These are phyloP conservation scores for Fusarium cicatricum DNA, from an alignment of 2,329 filamentous ascomycete species.

Conservation along the genomic window DNA sequence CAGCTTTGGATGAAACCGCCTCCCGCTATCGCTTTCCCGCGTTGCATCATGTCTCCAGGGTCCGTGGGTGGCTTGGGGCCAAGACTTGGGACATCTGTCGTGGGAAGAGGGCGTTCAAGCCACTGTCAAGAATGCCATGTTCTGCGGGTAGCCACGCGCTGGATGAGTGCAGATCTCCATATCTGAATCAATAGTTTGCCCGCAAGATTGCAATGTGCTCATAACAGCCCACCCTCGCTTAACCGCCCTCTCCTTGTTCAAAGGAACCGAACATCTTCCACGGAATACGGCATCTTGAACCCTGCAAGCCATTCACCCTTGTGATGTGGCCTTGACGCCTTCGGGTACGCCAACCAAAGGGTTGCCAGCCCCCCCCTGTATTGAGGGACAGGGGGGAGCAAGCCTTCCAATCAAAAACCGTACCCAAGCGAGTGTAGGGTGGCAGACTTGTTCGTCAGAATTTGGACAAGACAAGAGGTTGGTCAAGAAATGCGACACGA, in stretches of 20 bases:
- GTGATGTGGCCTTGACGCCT: neutral
- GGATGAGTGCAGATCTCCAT: too few species aligned
- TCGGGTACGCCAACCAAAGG: neutral
- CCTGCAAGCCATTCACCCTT: too few species aligned
- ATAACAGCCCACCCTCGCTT: neutral
- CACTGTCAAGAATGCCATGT: too few species aligned
- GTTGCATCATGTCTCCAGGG: neutral
- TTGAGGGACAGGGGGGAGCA: neutral
- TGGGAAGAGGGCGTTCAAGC: too few species aligned
- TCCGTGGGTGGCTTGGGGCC: slow-evolving; percentile 6
- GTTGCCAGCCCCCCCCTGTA: neutral
- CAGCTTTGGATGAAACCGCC: neutral
- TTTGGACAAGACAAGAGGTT: neutral
- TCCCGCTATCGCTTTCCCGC: neutral
- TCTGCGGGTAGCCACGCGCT: too few species aligned
- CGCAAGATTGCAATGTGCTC: neutral
- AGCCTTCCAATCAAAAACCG: too few species aligned
- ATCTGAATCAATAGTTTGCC: too few species aligned
- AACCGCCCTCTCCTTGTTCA: too few species aligned
- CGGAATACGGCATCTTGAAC: too few species aligned
- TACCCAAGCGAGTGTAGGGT: neutral
- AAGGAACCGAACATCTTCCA: neutral
- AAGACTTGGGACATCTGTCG: slow-evolving; percentile 1
- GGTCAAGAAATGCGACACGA: neutral
- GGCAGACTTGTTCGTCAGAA: neutral